Evolutionary conservation across 352 stramenopile genomes (phyloP), one percentile per base, ranked within the genome.

Genomic region (Peronospora destructor): DNA sequence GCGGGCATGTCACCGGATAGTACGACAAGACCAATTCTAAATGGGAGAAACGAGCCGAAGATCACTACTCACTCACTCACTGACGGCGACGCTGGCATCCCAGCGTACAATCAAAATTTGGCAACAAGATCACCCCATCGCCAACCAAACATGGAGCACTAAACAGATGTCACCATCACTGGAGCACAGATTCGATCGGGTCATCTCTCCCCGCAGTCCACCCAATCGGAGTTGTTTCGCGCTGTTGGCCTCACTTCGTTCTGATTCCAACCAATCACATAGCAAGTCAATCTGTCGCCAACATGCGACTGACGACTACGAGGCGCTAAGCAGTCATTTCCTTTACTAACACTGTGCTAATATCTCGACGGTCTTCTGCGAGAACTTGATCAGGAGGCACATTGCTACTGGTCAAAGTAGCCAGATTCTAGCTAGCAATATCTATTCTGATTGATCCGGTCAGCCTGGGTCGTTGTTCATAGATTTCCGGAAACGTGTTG

Each of bases 401-500:
- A 3, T 21, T 3, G 19, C 3, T 21, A 21, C 3, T 21, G 19
- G 1, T 21, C 1, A 21, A 21, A 21, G 3, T 3, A 21, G 19
- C 19, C 19, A 21, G 19, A 21, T 3, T 21, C 3, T 21, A 21
- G 19, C 19, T 21, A 21, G 19, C 19, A 21, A 11, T 8, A 57
- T 55, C 43, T 59, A 53, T 11, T 56, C 10, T 2, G 7, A 37
- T 11, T 17, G 9, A 21, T 40, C 10, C 23, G 1, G 7, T 33
- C 19, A 23, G 50, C 34, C 46, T n/a, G 26, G 11, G 29, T 39
- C 13, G 25, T 58, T 13, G 66, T 47, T 53, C 45, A 39, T 76
- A 69, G 0, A 69, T 45, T 28, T 64, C 25, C 7, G 56, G 14
- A 41, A 47, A 61, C 0, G 59, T 64, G 41, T 67, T 62, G n/a